Percentiles rank a stretch among this genome's conserved stretches.
Evolutionary conservation across 2,329 filamentous ascomycete genomes (phyloP).

Genomic region (Sporothrix globosa): DNA sequence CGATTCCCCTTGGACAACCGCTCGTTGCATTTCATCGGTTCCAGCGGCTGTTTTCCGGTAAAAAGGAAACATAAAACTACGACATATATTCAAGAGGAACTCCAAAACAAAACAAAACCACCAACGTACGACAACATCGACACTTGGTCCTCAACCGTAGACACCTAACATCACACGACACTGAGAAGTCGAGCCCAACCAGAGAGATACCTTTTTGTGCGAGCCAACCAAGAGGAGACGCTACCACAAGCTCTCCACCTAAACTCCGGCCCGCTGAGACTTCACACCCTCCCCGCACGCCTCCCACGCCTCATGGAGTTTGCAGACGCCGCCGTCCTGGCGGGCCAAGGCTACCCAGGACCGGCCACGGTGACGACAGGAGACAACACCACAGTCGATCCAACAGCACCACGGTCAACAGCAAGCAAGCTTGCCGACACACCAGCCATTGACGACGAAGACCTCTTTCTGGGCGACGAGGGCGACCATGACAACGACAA

Average conservation of each 20-base stretch:
- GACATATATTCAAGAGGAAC: too few relatives aligned
- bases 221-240: neutral
- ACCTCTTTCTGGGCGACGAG: constrained; percentile 25
- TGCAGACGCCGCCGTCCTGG: constrained; percentile 4
- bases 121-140: neutral
- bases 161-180: constrained; percentile 18
- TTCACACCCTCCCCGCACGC: neutral
- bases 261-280: constrained; percentile 11
- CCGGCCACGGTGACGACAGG: neutral
- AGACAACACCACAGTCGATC: neutral
- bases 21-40: neutral
- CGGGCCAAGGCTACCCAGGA: neutral
- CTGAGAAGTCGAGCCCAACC: neutral
- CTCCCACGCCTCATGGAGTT: constrained; percentile 11
- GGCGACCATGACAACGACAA: constrained; percentile 40
- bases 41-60: constrained; percentile 6
- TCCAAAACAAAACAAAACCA: too few relatives aligned
- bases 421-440: constrained; percentile 4
- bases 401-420: neutral
- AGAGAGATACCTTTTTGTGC: neutral
- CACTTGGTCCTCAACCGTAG: neutral
- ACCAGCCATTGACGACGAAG: constrained; percentile 29
- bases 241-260: neutral
- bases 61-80: neutral
- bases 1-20: neutral